phyloP scores from a whole-genome alignment of 352 stramenopile species.

The Phytophthora pinifolia region DNA sequence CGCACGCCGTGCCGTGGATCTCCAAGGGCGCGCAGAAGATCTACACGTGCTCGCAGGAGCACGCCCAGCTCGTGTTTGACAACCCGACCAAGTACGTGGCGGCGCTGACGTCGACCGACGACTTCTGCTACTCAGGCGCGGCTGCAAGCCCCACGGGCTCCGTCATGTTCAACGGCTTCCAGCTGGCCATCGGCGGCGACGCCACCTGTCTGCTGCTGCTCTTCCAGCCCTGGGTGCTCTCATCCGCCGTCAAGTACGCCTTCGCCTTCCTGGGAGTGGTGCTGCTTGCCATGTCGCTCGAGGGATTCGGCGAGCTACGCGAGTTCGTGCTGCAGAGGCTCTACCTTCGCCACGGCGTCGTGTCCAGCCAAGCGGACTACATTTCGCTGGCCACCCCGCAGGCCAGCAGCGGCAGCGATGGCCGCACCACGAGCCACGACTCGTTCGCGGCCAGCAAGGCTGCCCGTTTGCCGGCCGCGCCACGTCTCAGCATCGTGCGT shows the following conservation, averaged over 20 bases:
- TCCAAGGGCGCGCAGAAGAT: slow-evolving; percentile 71
- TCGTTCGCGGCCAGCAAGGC: slow-evolving; percentile 27
- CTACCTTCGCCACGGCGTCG: slow-evolving; percentile 52
- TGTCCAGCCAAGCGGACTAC: slow-evolving; percentile 65
- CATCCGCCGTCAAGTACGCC: slow-evolving; percentile 65
- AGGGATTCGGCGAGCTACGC: slow-evolving; percentile 60
- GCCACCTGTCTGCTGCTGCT: slow-evolving; percentile 69
- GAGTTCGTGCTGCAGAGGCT: slow-evolving; percentile 47
- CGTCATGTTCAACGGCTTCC: slow-evolving; percentile 87
- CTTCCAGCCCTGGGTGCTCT: slow-evolving; percentile 80
- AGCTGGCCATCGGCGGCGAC: slow-evolving; percentile 61
- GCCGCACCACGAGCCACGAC: slow-evolving; percentile 9
- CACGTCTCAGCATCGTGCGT: slow-evolving; percentile 47
- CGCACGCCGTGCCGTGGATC: slow-evolving; percentile 77
- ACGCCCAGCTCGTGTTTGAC: slow-evolving; percentile 51
- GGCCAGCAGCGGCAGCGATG: slow-evolving; percentile 13
- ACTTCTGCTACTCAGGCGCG: slow-evolving; percentile 59
- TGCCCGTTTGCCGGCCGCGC: slow-evolving; percentile 21
- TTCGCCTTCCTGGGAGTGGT: slow-evolving; percentile 77
- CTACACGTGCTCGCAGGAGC: slow-evolving; percentile 68
- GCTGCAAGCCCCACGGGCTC: slow-evolving; percentile 44
- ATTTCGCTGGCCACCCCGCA: slow-evolving; percentile 44
- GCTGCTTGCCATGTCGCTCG: slow-evolving; percentile 63
- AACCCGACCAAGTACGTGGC: slow-evolving; percentile 53
- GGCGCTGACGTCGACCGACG: slow-evolving; percentile 26